phyloP scores from a whole-genome alignment of 257 asterid genomes.

The Ilex asprella region DNA sequence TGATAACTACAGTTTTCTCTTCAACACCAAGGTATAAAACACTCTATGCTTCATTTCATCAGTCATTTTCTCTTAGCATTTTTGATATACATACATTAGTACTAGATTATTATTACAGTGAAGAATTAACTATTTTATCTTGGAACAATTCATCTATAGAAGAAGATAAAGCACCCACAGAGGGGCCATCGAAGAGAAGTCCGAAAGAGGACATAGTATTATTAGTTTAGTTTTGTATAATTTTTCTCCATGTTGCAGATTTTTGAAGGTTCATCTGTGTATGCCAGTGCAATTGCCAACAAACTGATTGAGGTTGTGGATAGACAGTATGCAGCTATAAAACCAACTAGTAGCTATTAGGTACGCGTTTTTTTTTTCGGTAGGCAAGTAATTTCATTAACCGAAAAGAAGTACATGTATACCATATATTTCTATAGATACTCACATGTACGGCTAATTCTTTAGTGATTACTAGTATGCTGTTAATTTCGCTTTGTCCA shows the following conservation, averaged over 20 bases:
- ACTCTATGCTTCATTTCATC: not conserved
- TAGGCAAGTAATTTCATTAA: too few relatives aligned
- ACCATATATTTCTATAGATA: too few relatives aligned
- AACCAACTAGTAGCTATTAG: conserved; percentile 49
- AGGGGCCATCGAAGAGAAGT: too few relatives aligned
- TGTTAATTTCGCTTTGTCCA: too few relatives aligned
- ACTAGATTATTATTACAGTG: too few relatives aligned
- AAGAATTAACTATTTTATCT: too few relatives aligned
- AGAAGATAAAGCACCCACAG: too few relatives aligned
- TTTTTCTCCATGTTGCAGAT: conserved; percentile 39
- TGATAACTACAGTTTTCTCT: conserved; percentile 67
- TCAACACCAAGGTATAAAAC: conserved; percentile 63
- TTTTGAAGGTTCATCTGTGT: conserved; percentile 77
- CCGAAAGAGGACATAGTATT: not conserved
- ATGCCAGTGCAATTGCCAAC: conserved; percentile 84
- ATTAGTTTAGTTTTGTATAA: not conserved
- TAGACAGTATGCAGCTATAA: conserved; percentile 58
- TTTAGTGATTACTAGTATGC: too few relatives aligned
- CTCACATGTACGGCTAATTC: too few relatives aligned
- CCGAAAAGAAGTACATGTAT: too few relatives aligned
- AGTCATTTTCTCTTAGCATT: not conserved
- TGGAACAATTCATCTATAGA: too few relatives aligned
- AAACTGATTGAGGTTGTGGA: conserved; percentile 81
- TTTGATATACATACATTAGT: not conserved
- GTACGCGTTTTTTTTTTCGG: too few relatives aligned